Evolutionary conservation across 2,329 filamentous ascomycete genomes (phyloP).

Genomic region (Phaeosphaeriaceae sp.): DNA sequence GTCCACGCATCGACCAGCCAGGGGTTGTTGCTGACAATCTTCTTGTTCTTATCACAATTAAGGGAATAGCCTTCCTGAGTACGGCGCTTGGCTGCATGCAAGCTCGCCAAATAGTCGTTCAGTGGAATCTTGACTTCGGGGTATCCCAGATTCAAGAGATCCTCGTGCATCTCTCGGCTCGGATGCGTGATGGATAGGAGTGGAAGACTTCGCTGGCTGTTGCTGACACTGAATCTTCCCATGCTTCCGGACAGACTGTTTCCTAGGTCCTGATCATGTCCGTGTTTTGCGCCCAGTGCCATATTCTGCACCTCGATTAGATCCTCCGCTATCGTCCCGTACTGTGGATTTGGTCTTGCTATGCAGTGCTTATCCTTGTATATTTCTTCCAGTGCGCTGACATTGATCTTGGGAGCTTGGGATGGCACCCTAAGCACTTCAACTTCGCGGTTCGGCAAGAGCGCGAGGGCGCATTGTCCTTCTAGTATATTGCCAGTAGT

Average conservation of each 20-base stretch:
- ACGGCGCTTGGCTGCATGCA: slow-evolving; percentile 56
- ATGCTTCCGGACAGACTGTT: slow-evolving; percentile 35
- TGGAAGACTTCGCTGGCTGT: slow-evolving; percentile 38
- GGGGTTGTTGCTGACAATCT: slow-evolving; percentile 72
- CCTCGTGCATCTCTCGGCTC: slow-evolving; percentile 46
- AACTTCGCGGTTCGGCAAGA: slow-evolving; percentile 61
- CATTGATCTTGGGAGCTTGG: slow-evolving; percentile 49
- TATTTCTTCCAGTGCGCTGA: slow-evolving; percentile 55
- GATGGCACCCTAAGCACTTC: slow-evolving; percentile 57
- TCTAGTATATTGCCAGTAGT: slow-evolving; percentile 52
- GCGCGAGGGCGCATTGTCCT: slow-evolving; percentile 60
- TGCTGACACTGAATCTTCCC: slow-evolving; percentile 42
- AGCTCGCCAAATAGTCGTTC: slow-evolving; percentile 41
- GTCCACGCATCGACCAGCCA: slow-evolving; percentile 83
- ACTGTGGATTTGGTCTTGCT: slow-evolving; percentile 35
- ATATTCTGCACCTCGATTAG: slow-evolving; percentile 41
- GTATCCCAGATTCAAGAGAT: slow-evolving; percentile 45
- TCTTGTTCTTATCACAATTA: slow-evolving; percentile 69
- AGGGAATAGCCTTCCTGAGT: slow-evolving; percentile 65
- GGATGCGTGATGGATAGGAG: slow-evolving; percentile 35
- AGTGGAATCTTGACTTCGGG: slow-evolving; percentile 43
- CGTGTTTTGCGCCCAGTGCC: slow-evolving; percentile 36
- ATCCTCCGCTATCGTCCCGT: slow-evolving; percentile 45
- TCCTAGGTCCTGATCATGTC: slow-evolving; percentile 27
- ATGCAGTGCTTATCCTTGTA: slow-evolving; percentile 43